Evolutionary conservation across 139 green algal genomes (phyloP), one percentile per base, ranked within the genome.

Genomic region (Auxenochlorella pyrenoidosa): DNA sequence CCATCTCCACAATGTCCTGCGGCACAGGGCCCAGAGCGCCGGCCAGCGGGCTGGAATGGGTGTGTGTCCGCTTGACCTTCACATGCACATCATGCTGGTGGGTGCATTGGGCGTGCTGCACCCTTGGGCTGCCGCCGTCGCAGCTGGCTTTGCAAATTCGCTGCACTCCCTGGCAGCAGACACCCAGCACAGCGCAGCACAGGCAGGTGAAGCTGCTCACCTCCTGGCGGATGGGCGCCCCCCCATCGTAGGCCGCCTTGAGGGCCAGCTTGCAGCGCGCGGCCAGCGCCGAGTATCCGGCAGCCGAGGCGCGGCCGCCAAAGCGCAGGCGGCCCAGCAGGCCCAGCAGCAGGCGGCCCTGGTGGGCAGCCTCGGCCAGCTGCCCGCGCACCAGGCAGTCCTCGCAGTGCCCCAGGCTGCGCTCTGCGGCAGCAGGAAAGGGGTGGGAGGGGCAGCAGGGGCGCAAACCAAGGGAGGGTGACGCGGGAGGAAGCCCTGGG

Each of bases 321-420:
- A 85, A 85, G 59, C 80, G 80, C 40, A 85, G 80, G 80, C 40
- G 68, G 63, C 38, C 40, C 28, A 85, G 80, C 80, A 85, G 80
- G 80, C 41, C 36, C 40, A 85, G 60, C 60, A n/a, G 30, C 28
- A 66, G 60, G 36, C 36, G 40, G 63, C 40, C 80, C 12, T 30
- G 44, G 80, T 41, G 40, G 18, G 32, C 41, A 4, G 63, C 60
- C 38, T 60, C 26, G 12, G 26, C 19, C 60, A 43, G 60, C 24
- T 30, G 4, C 32, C 60, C 63, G 24, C 60, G 26, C 22, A 26
- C 51, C 40, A 85, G 60, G 8, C 60, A 28, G 8, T 60, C 34
- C 30, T 85, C 63, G 30, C 80, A 76, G 80, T 66, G 75, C 26
- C 40, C 40, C 26, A 54, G 38, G 41, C 60, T 30, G 41, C 38